Base-by-base conservation (phyloP, 306 rosid species). In the Inga leiocalycina region DNA sequence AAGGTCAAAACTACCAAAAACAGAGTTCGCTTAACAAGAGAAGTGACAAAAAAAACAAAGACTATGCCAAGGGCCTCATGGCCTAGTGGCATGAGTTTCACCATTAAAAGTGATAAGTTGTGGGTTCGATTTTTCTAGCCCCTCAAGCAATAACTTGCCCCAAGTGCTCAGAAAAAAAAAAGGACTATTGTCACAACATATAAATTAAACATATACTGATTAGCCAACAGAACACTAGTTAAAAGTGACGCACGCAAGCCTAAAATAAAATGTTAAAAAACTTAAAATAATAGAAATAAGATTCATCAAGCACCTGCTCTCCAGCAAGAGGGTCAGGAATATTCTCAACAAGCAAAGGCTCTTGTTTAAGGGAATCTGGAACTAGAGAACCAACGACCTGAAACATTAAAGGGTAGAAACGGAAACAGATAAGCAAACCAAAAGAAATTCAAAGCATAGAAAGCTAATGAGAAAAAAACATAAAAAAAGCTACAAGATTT, bases 271-370 rank as follows among this genome's bases (percentile, higher is more conserved):
- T 17, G 37, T 51, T 35, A 79, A 44, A 57, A 32, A 71, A 76
- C 5, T 54, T 44, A 14, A 30, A 77, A 39, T 19, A 66, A 54
- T 32, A 78, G 56, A 76, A 70, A 80, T 41, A 61, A 52, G 49
- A 49, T 48, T 57, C 54, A 77, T 34, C 41, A 74, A 83, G 32
- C 85, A 96, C 98, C 99, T 96, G 99, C 88, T 96, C 99, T 89
- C 98, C 97, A 14, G 92, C 89, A 76, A 96, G 97, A 82, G 92
- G 97, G 85, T 96, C 97, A 1, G 97, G 97, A 78, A 77, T 64
- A 52, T 94, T 96, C 89, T 96, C 98, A 30, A 86, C 92, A 79
- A 91, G 92, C 85, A 96, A 84, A 73, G 87, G 86, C 91, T 96
- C 99, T 79, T 87, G 94, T 70, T 87, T 92, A 81, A 80, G 59